These are phyloP conservation scores for Phytopythium cucurbitacearum DNA, from an alignment of 352 stramenopile genomes.

Conservation along the genomic window DNA sequence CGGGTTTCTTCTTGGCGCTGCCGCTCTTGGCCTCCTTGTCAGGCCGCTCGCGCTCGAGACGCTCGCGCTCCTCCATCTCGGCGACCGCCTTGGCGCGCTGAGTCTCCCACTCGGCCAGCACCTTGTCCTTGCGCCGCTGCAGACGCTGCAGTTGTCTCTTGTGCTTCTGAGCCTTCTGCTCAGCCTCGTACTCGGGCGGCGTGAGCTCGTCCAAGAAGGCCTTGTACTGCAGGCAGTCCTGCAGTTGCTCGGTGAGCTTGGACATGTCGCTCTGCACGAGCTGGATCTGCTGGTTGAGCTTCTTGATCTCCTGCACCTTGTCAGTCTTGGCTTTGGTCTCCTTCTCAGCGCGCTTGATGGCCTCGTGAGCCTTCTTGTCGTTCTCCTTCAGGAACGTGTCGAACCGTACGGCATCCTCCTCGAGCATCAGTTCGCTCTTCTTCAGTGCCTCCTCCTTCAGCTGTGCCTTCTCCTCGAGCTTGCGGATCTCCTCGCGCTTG, in stretches of 20 bases:
- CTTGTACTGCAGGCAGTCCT: constrained; percentile 94
- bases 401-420: constrained; percentile 94
- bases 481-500: constrained; percentile 95
- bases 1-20: constrained; percentile 40
- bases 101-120: constrained; percentile 61
- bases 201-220: constrained; percentile 92
- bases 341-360: constrained; percentile 92
- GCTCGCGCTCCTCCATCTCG: constrained; percentile 69
- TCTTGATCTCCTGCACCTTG: constrained; percentile 95
- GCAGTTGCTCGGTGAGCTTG: constrained; percentile 92
- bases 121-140: constrained; percentile 68
- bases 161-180: constrained; percentile 79
- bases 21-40: constrained; percentile 48
- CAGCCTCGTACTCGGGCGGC: constrained; percentile 73
- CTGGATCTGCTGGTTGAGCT: constrained; percentile 95
- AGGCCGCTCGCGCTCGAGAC: constrained; percentile 43
- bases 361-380: constrained; percentile 95
- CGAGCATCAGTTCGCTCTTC: constrained; percentile 94
- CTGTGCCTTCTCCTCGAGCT: constrained; percentile 94
- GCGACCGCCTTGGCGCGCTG: constrained; percentile 46
- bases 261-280: constrained; percentile 92
- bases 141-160: constrained; percentile 54
- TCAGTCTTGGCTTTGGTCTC: constrained; percentile 93
- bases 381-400: constrained; percentile 98
- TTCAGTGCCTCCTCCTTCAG: constrained; percentile 94